A percentile compares a stretch with the other conserved stretches of the same genome.
These are phyloP conservation scores for Choanephora cucurbitarum DNA, from an alignment of 371 early-diverging fungal species.

Conservation along the genomic window DNA sequence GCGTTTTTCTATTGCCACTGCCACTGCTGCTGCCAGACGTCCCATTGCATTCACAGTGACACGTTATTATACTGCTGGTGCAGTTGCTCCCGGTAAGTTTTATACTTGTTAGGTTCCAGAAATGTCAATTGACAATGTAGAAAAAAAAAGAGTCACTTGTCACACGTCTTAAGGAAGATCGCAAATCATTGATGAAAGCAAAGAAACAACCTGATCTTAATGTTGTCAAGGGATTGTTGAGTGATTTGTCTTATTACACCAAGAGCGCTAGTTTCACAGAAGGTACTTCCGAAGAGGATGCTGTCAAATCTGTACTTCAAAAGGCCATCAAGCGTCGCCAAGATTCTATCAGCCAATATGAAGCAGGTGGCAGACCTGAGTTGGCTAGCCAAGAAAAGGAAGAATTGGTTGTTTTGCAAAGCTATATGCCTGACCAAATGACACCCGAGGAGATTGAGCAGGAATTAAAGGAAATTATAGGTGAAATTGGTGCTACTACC, in stretches of 20 bases:
- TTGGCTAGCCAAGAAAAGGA: slow-evolving; percentile 62
- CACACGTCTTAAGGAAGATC: slow-evolving; percentile 60
- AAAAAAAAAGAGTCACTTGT: slow-evolving; percentile 33
- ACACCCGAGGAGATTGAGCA: slow-evolving; percentile 65
- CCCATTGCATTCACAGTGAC: slow-evolving; percentile 7
- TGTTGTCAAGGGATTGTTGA: slow-evolving; percentile 71
- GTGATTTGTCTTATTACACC: slow-evolving; percentile 73
- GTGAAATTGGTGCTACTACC: slow-evolving; percentile 54
- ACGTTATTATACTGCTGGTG: slow-evolving; percentile 20
- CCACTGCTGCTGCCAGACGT: slow-evolving; percentile 3
- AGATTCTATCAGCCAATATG: slow-evolving; percentile 68
- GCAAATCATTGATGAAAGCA: slow-evolving; percentile 73
- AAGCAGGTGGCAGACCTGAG: slow-evolving; percentile 64
- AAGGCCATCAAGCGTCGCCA: slow-evolving; percentile 72
- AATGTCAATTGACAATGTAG: neutral
- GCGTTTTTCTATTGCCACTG: neutral
- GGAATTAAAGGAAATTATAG: slow-evolving; percentile 53
- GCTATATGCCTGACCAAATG: slow-evolving; percentile 75
- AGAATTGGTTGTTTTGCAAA: slow-evolving; percentile 62
- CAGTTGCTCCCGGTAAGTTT: slow-evolving; percentile 14
- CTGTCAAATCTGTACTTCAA: slow-evolving; percentile 60
- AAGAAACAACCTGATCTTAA: slow-evolving; percentile 68
- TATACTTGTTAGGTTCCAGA: neutral
- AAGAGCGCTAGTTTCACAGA: slow-evolving; percentile 57
- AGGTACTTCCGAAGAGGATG: slow-evolving; percentile 46